phyloP scores from a whole-genome alignment of 441 rosid species.

The Kokia cookei region DNA sequence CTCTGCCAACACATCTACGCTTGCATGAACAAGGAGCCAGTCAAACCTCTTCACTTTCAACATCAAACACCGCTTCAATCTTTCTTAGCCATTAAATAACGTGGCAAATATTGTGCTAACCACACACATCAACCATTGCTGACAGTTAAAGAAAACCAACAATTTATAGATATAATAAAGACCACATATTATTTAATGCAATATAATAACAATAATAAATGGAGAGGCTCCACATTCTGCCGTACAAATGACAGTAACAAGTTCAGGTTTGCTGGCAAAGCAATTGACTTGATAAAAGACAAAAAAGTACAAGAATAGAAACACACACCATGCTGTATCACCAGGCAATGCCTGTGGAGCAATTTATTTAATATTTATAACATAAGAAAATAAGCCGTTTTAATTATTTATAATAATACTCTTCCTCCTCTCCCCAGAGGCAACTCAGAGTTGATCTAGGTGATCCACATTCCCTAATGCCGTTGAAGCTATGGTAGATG shows the following conservation, averaged over 20 bases:
- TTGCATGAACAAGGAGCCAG: not conserved
- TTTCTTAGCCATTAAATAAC: no score
- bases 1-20: not conserved
- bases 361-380: slow-evolving; percentile 6
- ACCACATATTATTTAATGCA: not conserved
- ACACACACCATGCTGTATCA: not conserved
- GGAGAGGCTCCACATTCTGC: not conserved
- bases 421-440: slow-evolving; percentile 50
- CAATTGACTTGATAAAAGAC: not conserved
- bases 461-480: slow-evolving; percentile 24
- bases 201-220: not conserved
- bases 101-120: no score
- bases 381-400: not conserved
- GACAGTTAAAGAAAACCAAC: no score
- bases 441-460: slow-evolving; percentile 55
- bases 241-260: not conserved
- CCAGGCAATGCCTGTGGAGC: slow-evolving; percentile 15
- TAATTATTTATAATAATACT: not conserved
- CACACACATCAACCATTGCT: no score
- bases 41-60: not conserved
- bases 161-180: no score
- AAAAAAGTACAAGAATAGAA: not conserved
- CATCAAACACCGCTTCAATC: not conserved
- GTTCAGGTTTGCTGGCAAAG: not conserved
- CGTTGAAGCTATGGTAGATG: slow-evolving; percentile 48